Evolutionary conservation across 208 protist species (phyloP).

Genomic region (Acanthamoeba lenticulata): DNA sequence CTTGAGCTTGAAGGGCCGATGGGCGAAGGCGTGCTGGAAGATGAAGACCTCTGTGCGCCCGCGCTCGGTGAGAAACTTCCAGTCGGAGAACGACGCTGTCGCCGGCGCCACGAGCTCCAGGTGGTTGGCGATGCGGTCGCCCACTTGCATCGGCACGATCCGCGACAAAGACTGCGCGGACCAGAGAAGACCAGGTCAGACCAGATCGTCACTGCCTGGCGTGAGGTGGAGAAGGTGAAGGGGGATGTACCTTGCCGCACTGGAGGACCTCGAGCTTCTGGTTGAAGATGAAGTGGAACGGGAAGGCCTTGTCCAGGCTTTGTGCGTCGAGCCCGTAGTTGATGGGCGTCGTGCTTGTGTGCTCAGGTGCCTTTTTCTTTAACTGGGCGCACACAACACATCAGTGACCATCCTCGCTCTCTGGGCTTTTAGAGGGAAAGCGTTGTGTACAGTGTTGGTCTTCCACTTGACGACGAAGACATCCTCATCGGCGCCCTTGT

Average conservation of each 20-base stretch:
- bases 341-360: background rate
- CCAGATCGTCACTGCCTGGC: background rate
- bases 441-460: background rate
- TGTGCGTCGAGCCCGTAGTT: slow-evolving; percentile 13
- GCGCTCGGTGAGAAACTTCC: slow-evolving; percentile 7
- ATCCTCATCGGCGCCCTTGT: slow-evolving; percentile 51
- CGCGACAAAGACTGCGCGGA: background rate
- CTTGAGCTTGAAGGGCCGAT: background rate
- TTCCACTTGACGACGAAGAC: slow-evolving; percentile 40
- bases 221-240: background rate
- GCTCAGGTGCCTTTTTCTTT: background rate
- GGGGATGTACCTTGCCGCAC: slow-evolving; percentile 8
- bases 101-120: background rate
- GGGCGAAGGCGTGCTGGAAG: slow-evolving; percentile 31
- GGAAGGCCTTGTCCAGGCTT: slow-evolving; percentile 58
- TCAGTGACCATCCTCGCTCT: no score
- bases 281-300: slow-evolving; percentile 69
- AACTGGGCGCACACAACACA: background rate
- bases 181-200: no score
- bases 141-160: background rate
- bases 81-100: slow-evolving; percentile 9
- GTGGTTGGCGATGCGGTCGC: background rate
- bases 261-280: slow-evolving; percentile 62
- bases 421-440: background rate
- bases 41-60: background rate